Base-by-base conservation (phyloP, 805 yeast species). In the Ogataea naganishii region DNA sequence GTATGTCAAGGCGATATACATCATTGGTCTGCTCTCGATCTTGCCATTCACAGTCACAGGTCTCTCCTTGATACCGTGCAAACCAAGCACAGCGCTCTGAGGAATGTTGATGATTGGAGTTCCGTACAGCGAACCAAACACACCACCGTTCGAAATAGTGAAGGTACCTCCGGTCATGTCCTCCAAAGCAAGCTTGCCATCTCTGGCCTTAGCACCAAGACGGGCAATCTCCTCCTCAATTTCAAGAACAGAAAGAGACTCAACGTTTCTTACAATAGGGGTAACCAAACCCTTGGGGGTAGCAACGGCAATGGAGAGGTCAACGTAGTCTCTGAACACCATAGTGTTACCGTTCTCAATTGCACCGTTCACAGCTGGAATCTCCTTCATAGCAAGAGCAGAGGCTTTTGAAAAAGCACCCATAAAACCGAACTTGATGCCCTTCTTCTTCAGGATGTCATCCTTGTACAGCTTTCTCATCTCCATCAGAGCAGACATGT, bases 161-260 rank as follows among this genome's bases (percentile, higher is more conserved):
- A 92, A 88, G 37, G 97, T 88, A 61, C 98, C 98, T 60, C 98
- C 98, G 38, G 96, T 74, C 97, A 92, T 89, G 62, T 92, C 98
- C 69, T 92, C 98, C 43, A 92, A 64, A 33, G 96, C 84, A 54
- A 92, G 73, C 66, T 92, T 88, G 53, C 92, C 92, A 57, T 89
- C 97, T 62, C 97, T 83, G 40, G 98, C 98, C 67, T 85, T 89
- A 54, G 66, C 67, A 62, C 96, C 92, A 50, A 92, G 69, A 46
- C 64, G 62, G 33, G 75, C 56, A 44, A 92, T 89, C 61, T 84
- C 96, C 48, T 77, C 61, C 66, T 92, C 98, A 42, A 92, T 79
- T 41, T 82, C 96, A 49, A 92, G 65, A 27, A 92, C 82, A 27
- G 85, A 72, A 44, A 82, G 64, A 18, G 94, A 79, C 67, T 92